Percentiles rank a stretch among this genome's conserved stretches.
These are phyloP conservation scores for Cladobotryum protrusum DNA, from an alignment of 2,329 filamentous ascomycete species.

Conservation along the genomic window DNA sequence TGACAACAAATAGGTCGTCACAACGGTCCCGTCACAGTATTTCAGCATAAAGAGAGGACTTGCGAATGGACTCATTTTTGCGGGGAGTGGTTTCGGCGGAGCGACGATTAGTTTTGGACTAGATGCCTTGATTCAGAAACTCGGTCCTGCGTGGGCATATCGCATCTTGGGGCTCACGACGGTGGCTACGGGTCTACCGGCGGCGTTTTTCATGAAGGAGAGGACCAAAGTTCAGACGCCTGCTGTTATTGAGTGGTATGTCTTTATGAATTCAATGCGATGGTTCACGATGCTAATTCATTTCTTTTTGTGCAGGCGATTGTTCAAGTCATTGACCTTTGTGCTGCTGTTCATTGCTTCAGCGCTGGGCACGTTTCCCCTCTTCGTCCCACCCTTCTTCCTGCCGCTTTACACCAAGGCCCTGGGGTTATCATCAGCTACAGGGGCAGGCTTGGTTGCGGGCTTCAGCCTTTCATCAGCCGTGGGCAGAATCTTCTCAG, in stretches of 20 bases:
- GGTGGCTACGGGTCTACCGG: conserved; percentile 48
- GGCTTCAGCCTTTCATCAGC: conserved; percentile 57
- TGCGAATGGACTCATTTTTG: conserved; percentile 49
- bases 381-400: conserved; percentile 57
- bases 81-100: conserved; percentile 51
- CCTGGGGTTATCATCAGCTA: conserved; percentile 45
- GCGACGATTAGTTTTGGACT: conserved; percentile 45
- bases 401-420: conserved; percentile 50
- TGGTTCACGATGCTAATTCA: conserved; percentile 43
- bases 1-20: conserved; percentile 29
- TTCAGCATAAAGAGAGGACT: conserved; percentile 48
- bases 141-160: conserved; percentile 47
- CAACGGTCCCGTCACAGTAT: conserved; percentile 46
- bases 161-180: conserved; percentile 47
- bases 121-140: conserved; percentile 38
- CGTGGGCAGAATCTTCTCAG: conserved; percentile 48
- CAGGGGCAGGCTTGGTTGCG: conserved; percentile 52
- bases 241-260: conserved; percentile 44
- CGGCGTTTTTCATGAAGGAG: conserved; percentile 48
- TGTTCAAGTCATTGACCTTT: conserved; percentile 49
- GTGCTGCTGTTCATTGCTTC: conserved; percentile 46
- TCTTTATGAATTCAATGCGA: conserved; percentile 26
- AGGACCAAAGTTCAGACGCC: conserved; percentile 29
- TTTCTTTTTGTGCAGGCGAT: conserved; percentile 33
- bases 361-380: conserved; percentile 51